phyloP scores from a whole-genome alignment of 306 rosid genomes.

The Rosa persica region DNA sequence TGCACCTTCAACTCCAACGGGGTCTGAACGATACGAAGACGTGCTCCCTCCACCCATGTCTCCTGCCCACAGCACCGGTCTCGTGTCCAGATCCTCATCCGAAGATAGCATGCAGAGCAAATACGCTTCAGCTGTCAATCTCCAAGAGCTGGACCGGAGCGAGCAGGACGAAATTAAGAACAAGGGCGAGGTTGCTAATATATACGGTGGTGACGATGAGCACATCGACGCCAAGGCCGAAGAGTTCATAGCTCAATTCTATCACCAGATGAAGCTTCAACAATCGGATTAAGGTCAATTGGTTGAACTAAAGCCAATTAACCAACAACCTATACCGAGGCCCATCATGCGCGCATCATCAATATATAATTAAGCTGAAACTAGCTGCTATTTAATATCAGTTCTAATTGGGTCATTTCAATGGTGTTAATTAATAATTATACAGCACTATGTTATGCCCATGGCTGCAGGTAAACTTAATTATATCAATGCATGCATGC shows the following conservation, averaged over 20 bases:
- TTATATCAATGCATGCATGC: neutral
- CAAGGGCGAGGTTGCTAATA: neutral
- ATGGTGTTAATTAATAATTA: no score
- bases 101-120: constrained; percentile 27
- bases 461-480: neutral
- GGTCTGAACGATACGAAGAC: constrained; percentile 6
- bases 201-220: constrained; percentile 38
- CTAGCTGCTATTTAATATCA: neutral
- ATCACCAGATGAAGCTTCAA: constrained; percentile 62
- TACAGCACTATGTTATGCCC: no score
- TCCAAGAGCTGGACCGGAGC: constrained; percentile 43
- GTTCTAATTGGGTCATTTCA: no score
- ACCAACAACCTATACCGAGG: neutral
- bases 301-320: constrained; percentile 20
- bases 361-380: neutral
- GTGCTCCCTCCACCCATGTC: constrained; percentile 17
- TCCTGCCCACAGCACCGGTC: neutral
- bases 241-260: constrained; percentile 69
- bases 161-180: neutral
- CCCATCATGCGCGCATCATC: neutral
- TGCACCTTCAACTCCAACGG: constrained; percentile 1
- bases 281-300: constrained; percentile 50
- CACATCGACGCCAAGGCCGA: constrained; percentile 76
- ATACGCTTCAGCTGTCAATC: constrained; percentile 49
- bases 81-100: constrained; percentile 18